Base-by-base conservation (phyloP, 805 yeast genomes). In the Wickerhamomyces silvicola region DNA sequence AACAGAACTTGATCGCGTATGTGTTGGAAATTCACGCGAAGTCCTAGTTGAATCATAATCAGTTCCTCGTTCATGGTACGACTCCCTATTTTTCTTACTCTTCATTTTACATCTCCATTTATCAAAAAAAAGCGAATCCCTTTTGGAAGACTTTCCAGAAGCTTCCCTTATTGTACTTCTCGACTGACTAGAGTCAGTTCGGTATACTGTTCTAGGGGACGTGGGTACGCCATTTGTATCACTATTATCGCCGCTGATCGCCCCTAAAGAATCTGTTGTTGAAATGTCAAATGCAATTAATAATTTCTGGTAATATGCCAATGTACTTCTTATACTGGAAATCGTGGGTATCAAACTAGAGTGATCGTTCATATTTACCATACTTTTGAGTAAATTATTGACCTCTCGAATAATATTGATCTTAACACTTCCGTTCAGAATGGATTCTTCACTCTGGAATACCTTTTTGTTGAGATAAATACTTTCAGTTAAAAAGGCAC, bases 251-350 rank as follows among this genome's bases (percentile, higher is more conserved):
- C 32, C 30, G 14, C 30, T 36, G 6, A 31, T 33, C 0, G 20
- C 24, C 14, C 16, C 8, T 5, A 9, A 10, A 6, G 10, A 18
- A 4, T 33, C 25, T 3, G 14, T 18, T 10, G 35, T 33, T 23
- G 48, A 32, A 4, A 43, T 35, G 7, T 47, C 50, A 31, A 47
- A 50, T 6, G 55, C 55, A 28, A 40, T 42, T 45, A 48, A 41
- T 8, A 50, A 25, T 25, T 44, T 48, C 11, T 37, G 36, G 23
- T 50, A 50, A 24, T 50, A 50, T 6, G 23, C 30, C 7, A 50
- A 25, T 2, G 41, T 47, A 7, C 43, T 28, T 5, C 41, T 39
- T 6, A 48, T 37, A 2, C 22, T 24, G 4, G 18, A 13, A 9
- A 34, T 15, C 8, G 28, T 29, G 3, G 37, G 23, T n/a, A n/a